A percentile compares a stretch with the other conserved stretches of the same genome.
Evolutionary conservation across 2,329 filamentous ascomycete genomes (phyloP).

Genomic region (Aaosphaeria arxii): DNA sequence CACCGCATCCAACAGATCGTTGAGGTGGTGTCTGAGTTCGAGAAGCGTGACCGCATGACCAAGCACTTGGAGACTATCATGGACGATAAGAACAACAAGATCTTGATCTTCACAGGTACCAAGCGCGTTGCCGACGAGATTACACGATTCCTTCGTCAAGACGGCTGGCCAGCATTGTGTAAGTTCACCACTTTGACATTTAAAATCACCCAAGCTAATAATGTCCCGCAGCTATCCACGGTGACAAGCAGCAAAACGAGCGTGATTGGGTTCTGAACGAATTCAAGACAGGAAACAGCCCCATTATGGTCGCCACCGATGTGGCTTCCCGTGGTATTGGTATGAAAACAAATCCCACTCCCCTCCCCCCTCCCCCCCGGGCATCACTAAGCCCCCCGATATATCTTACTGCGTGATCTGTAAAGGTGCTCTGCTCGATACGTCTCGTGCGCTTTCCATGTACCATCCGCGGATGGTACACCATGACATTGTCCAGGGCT

Average conservation of each 20-base stretch:
- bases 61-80: conserved; percentile 98
- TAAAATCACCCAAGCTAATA: conserved; percentile 37
- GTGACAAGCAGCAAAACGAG: conserved; percentile 99
- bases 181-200: conserved; percentile 44
- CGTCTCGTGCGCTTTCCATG: conserved; percentile 70
- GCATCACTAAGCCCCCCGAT: conserved; percentile 33
- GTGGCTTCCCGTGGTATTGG: conserved; percentile 99
- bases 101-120: conserved; percentile 82
- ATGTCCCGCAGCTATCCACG: conserved; percentile 74
- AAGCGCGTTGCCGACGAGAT: conserved; percentile 97
- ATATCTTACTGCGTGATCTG: conserved; percentile 60
- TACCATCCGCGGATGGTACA: conserved; percentile 60
- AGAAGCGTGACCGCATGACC: conserved; percentile 97
- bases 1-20: conserved; percentile 97
- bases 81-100: conserved; percentile 94
- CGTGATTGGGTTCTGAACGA: conserved; percentile 99
- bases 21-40: conserved; percentile 91
- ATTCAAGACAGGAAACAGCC: conserved; percentile 99
- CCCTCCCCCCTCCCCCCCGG: conserved; percentile 34
- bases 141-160: conserved; percentile 92
- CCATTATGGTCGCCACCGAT: conserved; percentile 99
- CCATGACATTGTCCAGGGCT: conserved; percentile 87
- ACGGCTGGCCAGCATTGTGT: conserved; percentile 97
- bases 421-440: conserved; percentile 83
- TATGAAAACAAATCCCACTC: conserved; percentile 74